Percentiles rank a stretch among this genome's conserved stretches.
Conservation (phyloP, 345 rosid genomes). For the Capsella bursapastoris region DNA sequence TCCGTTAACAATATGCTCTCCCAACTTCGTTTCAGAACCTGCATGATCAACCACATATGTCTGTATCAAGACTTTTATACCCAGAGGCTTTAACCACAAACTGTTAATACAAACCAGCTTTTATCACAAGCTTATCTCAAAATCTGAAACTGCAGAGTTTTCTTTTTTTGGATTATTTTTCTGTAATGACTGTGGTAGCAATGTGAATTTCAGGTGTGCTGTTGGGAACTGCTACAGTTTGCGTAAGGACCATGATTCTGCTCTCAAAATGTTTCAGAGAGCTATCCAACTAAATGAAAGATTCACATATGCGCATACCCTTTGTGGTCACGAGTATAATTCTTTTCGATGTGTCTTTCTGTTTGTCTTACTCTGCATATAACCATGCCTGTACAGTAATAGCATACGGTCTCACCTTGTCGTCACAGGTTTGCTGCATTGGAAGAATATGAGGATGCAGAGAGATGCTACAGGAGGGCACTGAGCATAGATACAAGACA, state of each 20-base stretch:
- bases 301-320: constrained; percentile 92
- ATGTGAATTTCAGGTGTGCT: constrained; percentile 71
- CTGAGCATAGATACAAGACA: constrained; percentile 79
- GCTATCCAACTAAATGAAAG: constrained; percentile 79
- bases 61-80: not conserved
- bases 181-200: constrained; percentile 29
- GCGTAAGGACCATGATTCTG: constrained; percentile 92
- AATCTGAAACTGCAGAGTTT: constrained; percentile 6
- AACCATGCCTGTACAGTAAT: constrained; percentile 1
- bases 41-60: constrained; percentile 15
- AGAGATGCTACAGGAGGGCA: constrained; percentile 78
- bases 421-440: constrained; percentile 67
- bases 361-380: constrained; percentile 16
- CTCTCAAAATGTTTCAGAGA: constrained; percentile 83
- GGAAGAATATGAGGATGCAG: constrained; percentile 81
- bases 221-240: constrained; percentile 90
- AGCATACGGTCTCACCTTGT: constrained; percentile 15
- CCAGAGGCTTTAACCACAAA: not conserved
- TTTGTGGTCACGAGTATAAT: constrained; percentile 94
- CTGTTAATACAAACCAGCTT: constrained; percentile 6
- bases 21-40: not conserved
- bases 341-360: constrained; percentile 16
- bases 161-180: constrained; percentile 7
- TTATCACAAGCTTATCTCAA: constrained; percentile 3
- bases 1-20: constrained; percentile 18